Evolutionary conservation across 352 stramenopile genomes (phyloP).

Genomic region (Phytophthora meadii): DNA sequence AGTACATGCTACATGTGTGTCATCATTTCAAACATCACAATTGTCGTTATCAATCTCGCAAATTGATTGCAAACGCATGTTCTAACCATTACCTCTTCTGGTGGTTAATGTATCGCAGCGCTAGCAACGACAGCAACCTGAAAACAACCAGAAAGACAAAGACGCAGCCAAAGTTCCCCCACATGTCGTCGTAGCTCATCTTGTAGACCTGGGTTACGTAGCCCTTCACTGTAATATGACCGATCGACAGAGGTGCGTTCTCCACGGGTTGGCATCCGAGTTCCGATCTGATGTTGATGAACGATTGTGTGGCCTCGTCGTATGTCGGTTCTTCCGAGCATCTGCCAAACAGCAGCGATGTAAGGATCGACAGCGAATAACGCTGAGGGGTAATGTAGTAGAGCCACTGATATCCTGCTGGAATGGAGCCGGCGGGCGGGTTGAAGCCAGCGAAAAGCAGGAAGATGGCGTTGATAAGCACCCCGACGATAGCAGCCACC

Average conservation of each 20-base stretch:
- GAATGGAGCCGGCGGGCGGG: conserved; percentile 1
- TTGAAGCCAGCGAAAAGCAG: conserved; percentile 1
- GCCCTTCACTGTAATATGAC: conserved; percentile 24
- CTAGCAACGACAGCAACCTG: conserved; percentile 45
- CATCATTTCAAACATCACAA: no score
- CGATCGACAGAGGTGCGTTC: conserved; percentile 18
- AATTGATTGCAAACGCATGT: no score
- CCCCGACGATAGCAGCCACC: not conserved
- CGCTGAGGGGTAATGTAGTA: conserved; percentile 43
- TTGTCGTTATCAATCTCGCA: no score
- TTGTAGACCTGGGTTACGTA: conserved; percentile 27
- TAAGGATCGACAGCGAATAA: conserved; percentile 40
- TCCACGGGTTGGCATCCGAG: conserved; percentile 32
- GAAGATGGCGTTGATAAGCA: not conserved
- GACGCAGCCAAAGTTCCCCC: conserved; percentile 29
- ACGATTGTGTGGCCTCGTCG: conserved; percentile 24
- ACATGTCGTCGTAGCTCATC: conserved; percentile 30
- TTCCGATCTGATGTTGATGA: conserved; percentile 21
- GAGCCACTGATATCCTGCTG: conserved; percentile 30
- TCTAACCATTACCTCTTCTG: conserved; percentile 27
- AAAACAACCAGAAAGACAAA: conserved; percentile 43
- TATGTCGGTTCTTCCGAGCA: conserved; percentile 34
- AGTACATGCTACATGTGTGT: no score
- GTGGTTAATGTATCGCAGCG: conserved; percentile 51
- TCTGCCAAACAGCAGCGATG: conserved; percentile 38